A percentile compares a stretch with the other conserved stretches of the same genome.
These are phyloP conservation scores for Corchorus olitorius DNA, from an alignment of 345 rosid species.

Conservation along the genomic window DNA sequence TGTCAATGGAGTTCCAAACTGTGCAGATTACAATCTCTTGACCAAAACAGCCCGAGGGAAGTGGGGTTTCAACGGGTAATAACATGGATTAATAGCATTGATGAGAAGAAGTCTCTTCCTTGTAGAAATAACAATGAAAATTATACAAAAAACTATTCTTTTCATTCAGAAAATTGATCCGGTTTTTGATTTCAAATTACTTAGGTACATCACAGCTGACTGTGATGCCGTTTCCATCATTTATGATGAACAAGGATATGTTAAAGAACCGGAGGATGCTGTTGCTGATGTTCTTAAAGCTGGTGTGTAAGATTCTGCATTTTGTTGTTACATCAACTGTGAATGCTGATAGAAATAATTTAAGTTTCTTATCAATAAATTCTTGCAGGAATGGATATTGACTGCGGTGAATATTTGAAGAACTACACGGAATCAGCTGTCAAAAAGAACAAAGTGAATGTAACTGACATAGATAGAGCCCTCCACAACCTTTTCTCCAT, in stretches of 20 bases:
- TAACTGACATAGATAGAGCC: slow-evolving; percentile 66
- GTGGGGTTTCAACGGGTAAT: slow-evolving; percentile 84
- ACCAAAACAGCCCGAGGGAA: slow-evolving; percentile 40
- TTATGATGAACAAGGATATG: slow-evolving; percentile 60
- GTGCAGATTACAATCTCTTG: slow-evolving; percentile 24
- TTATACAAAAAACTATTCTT: background rate
- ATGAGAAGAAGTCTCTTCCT: background rate
- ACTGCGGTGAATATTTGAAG: slow-evolving; percentile 72
- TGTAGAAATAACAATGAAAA: background rate
- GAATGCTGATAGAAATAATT: background rate
- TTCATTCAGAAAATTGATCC: slow-evolving; percentile 11
- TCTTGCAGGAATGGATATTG: slow-evolving; percentile 84
- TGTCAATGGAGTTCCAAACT: slow-evolving; percentile 21
- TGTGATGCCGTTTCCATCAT: slow-evolving; percentile 90
- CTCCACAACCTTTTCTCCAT: slow-evolving; percentile 76
- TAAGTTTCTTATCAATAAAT: background rate
- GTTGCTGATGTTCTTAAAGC: slow-evolving; percentile 78
- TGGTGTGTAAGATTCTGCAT: slow-evolving; percentile 34
- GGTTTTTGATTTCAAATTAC: background rate
- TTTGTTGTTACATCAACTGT: background rate
- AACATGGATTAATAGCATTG: background rate
- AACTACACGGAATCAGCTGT: slow-evolving; percentile 70
- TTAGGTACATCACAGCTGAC: slow-evolving; percentile 47
- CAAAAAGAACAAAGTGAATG: slow-evolving; percentile 55
- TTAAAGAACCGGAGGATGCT: slow-evolving; percentile 78